Evolutionary conservation across 495 filamentous ascomycete genomes (phyloP).

Genomic region (Oleoguttula mirabilis): DNA sequence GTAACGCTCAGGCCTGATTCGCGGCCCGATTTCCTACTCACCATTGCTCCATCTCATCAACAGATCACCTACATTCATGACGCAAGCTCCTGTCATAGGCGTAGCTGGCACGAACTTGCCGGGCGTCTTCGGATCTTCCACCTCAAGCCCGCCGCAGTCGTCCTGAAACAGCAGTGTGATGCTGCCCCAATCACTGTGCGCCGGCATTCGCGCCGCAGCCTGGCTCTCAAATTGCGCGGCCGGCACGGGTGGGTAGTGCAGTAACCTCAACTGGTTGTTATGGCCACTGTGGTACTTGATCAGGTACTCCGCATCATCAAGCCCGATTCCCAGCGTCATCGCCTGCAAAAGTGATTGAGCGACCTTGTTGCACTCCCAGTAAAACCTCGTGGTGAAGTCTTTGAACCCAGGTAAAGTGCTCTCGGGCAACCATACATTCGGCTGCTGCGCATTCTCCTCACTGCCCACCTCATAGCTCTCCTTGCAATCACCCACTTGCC

Average conservation of each 20-base stretch:
- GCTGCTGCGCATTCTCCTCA: no score
- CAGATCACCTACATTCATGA: slow-evolving; percentile 50
- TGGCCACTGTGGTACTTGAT: not conserved
- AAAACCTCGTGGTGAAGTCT: no score
- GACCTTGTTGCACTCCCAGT: no score
- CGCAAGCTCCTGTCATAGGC: slow-evolving; percentile 36
- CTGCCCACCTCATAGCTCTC: no score
- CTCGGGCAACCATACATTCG: no score
- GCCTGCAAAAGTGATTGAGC: no score
- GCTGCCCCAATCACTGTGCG: slow-evolving; percentile 39
- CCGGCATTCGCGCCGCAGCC: slow-evolving; percentile 16
- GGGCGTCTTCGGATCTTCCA: slow-evolving; percentile 40
- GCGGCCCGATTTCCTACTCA: no score
- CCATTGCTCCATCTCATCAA: slow-evolving; percentile 52
- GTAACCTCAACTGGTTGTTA: slow-evolving; percentile 43
- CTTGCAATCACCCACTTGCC: no score
- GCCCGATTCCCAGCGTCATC: not conserved
- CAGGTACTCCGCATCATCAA: not conserved
- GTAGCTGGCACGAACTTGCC: slow-evolving; percentile 42
- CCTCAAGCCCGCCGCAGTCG: slow-evolving; percentile 40
- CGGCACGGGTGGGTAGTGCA: slow-evolving; percentile 53
- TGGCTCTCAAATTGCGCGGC: slow-evolving; percentile 14
- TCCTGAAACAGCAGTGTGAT: slow-evolving; percentile 44
- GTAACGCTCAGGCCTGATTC: no score
- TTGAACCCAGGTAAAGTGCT: no score